Base-by-base conservation (phyloP, 441 rosid species). In the Flueggea neowawraea region DNA sequence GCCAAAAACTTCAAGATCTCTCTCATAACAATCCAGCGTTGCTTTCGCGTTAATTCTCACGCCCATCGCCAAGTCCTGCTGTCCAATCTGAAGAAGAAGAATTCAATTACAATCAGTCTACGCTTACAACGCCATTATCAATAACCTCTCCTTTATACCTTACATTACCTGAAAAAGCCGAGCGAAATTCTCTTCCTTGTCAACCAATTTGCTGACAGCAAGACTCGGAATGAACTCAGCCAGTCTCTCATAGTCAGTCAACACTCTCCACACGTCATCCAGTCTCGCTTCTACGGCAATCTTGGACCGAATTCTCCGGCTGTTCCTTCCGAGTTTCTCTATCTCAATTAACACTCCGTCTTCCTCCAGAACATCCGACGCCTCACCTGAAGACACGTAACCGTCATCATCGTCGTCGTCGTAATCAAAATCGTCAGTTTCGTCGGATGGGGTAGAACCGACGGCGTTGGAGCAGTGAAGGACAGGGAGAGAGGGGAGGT, bases 31-130 rank as follows among this genome's bases (percentile, higher is more conserved):
- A 70, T 94, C 99, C 69, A 91, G 62, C 61, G 84, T 75, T 15
- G 87, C 91, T 83, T 89, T 87, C 5, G 95, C 95, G 63, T 76
- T 87, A 73, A 94, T 89, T 66, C 91, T 91, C 63, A 94, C 67
- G 43, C 99, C 96, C 36, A 87, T 53, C 13, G 88, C 75, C 76
- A 94, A 75, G 61, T 82, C 78, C 65, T 91, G 96, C 70, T 83
- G 81, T 28, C 94, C 96, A 75, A 87, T 76, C 99, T 94, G 77
- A 14, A 72, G 14, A 51, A 10, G 54, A 64, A 73, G 45, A 16
- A 28, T 52, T 48, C 2, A 7, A 14, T 12, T 45, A 13, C 16
- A 48, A 33, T 12, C 4, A 16, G 2, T 10, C 15, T 16, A 22
- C 52, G 43, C 28, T 1, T 22, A 17, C 52, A 1, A 13, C 7